Percentiles rank a stretch among this genome's conserved stretches.
phyloP scores from a whole-genome alignment of 2,329 filamentous ascomycete genomes.

The Cordyceps farinosa region DNA sequence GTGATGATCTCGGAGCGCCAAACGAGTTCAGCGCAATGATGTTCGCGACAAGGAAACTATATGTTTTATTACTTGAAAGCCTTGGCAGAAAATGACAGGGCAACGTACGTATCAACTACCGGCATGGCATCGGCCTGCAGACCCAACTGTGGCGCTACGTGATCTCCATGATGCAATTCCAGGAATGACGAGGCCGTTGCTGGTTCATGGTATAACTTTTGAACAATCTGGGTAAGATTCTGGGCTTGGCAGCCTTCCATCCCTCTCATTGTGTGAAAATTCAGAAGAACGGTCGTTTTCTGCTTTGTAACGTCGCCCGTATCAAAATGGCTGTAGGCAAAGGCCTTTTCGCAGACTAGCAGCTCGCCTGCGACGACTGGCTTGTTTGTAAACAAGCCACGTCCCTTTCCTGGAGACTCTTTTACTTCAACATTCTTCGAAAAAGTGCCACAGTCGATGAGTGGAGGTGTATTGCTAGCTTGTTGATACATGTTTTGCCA shows the following conservation, averaged over 20 bases:
- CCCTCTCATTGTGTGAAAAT: not conserved
- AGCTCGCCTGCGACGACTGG: not conserved
- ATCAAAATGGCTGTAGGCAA: not conserved
- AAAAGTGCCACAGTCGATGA: slow-evolving; percentile 4
- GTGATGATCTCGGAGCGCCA: not conserved
- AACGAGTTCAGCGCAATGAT: not conserved
- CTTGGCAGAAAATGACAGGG: not conserved
- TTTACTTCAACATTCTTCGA: not conserved
- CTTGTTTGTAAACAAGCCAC: not conserved
- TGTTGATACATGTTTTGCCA: not conserved
- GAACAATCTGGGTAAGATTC: not conserved
- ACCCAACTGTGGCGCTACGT: not conserved
- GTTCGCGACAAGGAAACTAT: not conserved
- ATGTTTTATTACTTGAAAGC: not conserved
- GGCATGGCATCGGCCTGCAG: not conserved
- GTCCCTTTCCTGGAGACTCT: not conserved
- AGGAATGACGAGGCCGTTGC: not conserved
- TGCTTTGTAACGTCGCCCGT: not conserved
- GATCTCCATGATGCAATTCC: not conserved
- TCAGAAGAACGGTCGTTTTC: not conserved
- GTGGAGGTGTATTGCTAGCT: not conserved
- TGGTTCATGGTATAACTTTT: not conserved
- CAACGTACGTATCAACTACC: not conserved
- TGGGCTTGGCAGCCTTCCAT: not conserved
- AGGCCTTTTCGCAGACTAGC: slow-evolving; percentile 4